Conservation (phyloP, 139 green algal species). For the Chloropicon primus region DNA sequence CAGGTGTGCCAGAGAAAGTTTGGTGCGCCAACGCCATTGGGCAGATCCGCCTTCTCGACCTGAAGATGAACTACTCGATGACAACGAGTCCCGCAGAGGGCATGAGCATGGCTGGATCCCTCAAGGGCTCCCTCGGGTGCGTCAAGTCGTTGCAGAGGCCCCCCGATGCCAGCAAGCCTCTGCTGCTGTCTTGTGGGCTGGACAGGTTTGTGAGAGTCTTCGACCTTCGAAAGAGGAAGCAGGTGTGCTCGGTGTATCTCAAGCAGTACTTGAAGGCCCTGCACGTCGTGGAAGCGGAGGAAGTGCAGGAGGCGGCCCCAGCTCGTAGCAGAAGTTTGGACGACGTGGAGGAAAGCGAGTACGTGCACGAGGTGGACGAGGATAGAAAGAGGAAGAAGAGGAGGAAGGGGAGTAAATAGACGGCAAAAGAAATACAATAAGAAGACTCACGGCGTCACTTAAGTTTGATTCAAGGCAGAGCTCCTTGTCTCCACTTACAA, state of each 20-base stretch:
- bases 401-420: too few species aligned
- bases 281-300: neutral
- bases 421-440: neutral
- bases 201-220: neutral
- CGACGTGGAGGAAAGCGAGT: neutral
- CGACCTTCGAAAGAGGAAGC: neutral
- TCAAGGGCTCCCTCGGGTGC: neutral
- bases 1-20: neutral
- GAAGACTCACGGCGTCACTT: too few species aligned
- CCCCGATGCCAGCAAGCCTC: neutral
- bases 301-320: neutral
- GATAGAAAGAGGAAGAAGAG: too few species aligned
- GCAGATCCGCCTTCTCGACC: neutral
- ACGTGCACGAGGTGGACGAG: neutral
- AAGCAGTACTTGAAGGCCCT: neutral
- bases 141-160: neutral
- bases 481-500: too few species aligned
- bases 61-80: too few species aligned
- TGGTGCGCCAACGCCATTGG: neutral
- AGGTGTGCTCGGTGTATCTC: neutral
- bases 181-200: neutral
- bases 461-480: too few species aligned
- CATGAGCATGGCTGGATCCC: neutral
- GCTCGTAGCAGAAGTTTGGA: too few species aligned
- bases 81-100: neutral